Evolutionary conservation across 2,329 filamentous ascomycete genomes (phyloP).

Genomic region (Fusarium tanahbumbuense): DNA sequence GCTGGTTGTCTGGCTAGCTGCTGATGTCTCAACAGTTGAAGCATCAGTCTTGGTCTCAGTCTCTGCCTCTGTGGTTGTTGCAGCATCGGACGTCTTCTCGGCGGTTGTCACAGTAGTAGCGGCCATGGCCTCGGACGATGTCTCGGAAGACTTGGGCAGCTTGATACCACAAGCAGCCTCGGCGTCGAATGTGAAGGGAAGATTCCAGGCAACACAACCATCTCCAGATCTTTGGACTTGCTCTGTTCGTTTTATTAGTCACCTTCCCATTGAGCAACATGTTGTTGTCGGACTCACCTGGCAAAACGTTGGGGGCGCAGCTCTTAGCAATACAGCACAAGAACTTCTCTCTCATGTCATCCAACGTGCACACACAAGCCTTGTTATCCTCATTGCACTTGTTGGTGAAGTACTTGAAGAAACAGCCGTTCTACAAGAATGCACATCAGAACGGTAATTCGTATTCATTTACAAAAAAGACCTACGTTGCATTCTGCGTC

Average conservation of each 20-base stretch:
- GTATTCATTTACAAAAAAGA: rapidly evolving
- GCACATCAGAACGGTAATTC: rapidly evolving
- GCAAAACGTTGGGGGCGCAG: neutral
- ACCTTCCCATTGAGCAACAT: rapidly evolving
- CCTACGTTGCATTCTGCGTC: conserved; percentile 5
- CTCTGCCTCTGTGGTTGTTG: neutral
- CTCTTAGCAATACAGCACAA: conserved; percentile 11
- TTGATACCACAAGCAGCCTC: conserved; percentile 18
- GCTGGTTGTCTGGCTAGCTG: neutral
- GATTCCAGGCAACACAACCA: neutral
- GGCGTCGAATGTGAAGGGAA: conserved; percentile 6
- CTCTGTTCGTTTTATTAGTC: neutral
- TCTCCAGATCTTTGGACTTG: neutral
- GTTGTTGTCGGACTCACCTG: neutral
- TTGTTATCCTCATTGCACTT: conserved; percentile 13
- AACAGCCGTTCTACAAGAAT: neutral
- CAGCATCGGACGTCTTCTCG: neutral
- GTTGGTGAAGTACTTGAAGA: conserved; percentile 14
- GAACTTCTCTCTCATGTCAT: conserved; percentile 10
- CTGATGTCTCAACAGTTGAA: neutral
- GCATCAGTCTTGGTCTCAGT: neutral
- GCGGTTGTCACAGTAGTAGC: neutral
- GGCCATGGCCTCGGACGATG: neutral
- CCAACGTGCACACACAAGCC: conserved; percentile 1
- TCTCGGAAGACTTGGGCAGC: neutral